A percentile compares a stretch with the other conserved stretches of the same genome.
phyloP scores from a whole-genome alignment of 1,139 yeast genomes.

The Kodamaea suecica region DNA sequence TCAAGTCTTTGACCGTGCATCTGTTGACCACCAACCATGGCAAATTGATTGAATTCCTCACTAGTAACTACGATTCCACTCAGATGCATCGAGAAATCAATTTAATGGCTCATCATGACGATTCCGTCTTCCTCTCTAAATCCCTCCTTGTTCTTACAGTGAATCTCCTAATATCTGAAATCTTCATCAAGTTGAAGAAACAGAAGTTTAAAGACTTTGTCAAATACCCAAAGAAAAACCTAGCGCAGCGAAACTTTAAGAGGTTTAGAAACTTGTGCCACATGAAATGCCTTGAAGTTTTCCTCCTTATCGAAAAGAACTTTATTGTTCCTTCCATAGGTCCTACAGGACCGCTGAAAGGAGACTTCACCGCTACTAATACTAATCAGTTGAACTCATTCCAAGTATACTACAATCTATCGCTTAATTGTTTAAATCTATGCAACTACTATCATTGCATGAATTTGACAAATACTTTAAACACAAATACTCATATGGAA shows the following conservation, averaged over 20 bases:
- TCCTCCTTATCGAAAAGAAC: slow-evolving; percentile 28
- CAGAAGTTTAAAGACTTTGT: slow-evolving; percentile 24
- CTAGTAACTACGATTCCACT: slow-evolving; percentile 18
- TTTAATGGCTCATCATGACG: slow-evolving; percentile 26
- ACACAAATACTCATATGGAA: slow-evolving; percentile 15
- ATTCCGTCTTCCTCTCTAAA: slow-evolving; percentile 32
- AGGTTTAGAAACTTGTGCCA: slow-evolving; percentile 28
- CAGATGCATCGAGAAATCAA: slow-evolving; percentile 16
- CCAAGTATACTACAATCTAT: slow-evolving; percentile 34
- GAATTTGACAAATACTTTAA: slow-evolving; percentile 20
- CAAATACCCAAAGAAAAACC: slow-evolving; percentile 18
- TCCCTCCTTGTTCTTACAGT: slow-evolving; percentile 29
- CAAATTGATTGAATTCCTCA: slow-evolving; percentile 27
- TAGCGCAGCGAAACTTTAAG: slow-evolving; percentile 20
- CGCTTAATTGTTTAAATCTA: slow-evolving; percentile 32
- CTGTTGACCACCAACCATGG: slow-evolving; percentile 24
- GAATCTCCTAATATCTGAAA: slow-evolving; percentile 30
- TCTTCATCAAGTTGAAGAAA: slow-evolving; percentile 29
- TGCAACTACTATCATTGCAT: slow-evolving; percentile 36
- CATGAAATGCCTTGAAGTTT: slow-evolving; percentile 29
- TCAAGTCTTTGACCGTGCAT: slow-evolving; percentile 30
- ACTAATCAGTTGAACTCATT: slow-evolving; percentile 21
- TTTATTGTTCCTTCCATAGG: slow-evolving; percentile 26
- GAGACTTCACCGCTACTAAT: slow-evolving; percentile 8
- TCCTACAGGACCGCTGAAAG: slow-evolving; percentile 10